Conservation (phyloP, 257 asterid species). For the Ilex asprella region DNA sequence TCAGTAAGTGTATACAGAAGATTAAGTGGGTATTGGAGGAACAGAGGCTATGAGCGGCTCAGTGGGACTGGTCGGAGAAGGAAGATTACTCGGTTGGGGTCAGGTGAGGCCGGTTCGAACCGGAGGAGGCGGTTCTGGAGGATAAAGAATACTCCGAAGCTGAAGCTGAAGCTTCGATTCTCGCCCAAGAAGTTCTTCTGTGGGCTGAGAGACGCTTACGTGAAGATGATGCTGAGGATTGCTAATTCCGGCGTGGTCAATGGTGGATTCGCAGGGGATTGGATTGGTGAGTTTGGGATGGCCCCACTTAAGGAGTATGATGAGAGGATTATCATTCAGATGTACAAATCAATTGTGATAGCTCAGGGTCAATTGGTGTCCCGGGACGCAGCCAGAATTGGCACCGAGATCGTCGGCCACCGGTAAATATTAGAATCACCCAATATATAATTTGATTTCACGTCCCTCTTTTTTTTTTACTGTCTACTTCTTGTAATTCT, state of each 20-base stretch:
- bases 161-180: conserved; percentile 42
- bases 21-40: conserved; percentile 49
- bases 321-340: conserved; percentile 50
- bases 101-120: conserved; percentile 12
- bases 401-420: background rate
- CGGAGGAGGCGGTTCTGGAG: conserved; percentile 45
- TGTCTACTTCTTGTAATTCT: too few species aligned
- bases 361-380: conserved; percentile 21
- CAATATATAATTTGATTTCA: too few species aligned
- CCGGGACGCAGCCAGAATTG: background rate
- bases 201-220: conserved; percentile 52
- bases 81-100: conserved; percentile 20
- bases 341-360: conserved; percentile 46
- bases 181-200: conserved; percentile 51
- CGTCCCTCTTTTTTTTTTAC: too few species aligned
- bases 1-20: conserved; percentile 28
- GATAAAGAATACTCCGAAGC: conserved; percentile 34
- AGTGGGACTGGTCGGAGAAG: conserved; percentile 16
- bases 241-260: conserved; percentile 31
- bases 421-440: background rate
- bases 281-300: background rate
- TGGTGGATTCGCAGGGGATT: background rate
- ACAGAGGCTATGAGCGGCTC: conserved; percentile 46
- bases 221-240: conserved; percentile 48
- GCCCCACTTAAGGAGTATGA: conserved; percentile 52